Evolutionary conservation across 371 early-diverging fungal species (phyloP).

Genomic region (Nosema muscidifuracis): DNA sequence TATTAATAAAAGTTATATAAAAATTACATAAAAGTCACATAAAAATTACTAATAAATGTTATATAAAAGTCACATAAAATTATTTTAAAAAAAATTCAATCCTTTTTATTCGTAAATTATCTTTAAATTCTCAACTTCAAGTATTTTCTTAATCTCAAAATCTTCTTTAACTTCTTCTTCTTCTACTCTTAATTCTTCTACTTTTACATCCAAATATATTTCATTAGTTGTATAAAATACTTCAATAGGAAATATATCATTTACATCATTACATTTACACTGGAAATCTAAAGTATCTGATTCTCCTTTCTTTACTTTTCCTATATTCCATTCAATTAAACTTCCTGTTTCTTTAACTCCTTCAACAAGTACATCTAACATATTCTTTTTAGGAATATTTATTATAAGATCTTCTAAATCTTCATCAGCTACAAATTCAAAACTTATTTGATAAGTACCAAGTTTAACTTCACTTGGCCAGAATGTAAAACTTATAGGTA

Average conservation of each 20-base stretch:
- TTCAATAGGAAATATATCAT: conserved; percentile 53
- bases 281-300: conserved; percentile 45
- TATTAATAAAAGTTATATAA: too few relatives aligned
- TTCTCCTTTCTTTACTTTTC: conserved; percentile 19
- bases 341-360: conserved; percentile 16
- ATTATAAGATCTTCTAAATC: conserved; percentile 38
- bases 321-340: conserved; percentile 30
- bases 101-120: conserved; percentile 43
- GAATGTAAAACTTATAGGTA: conserved; percentile 53
- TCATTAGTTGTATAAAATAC: conserved; percentile 30
- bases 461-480: conserved; percentile 50
- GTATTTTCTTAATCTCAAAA: conserved; percentile 27
- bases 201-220: conserved; percentile 24
- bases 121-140: conserved; percentile 48
- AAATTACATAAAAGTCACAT: too few relatives aligned
- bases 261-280: conserved; percentile 31
- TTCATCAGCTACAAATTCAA: conserved; percentile 43
- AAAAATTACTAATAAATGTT: too few relatives aligned
- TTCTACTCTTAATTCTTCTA: not conserved
- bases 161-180: conserved; percentile 21
- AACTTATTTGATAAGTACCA: conserved; percentile 27
- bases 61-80: too few relatives aligned
- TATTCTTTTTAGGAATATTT: conserved; percentile 27
- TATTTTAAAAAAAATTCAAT: not conserved
- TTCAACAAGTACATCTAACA: conserved; percentile 27